Evolutionary conservation across 805 yeast species (phyloP).

Genomic region (Starmera caribaea): DNA sequence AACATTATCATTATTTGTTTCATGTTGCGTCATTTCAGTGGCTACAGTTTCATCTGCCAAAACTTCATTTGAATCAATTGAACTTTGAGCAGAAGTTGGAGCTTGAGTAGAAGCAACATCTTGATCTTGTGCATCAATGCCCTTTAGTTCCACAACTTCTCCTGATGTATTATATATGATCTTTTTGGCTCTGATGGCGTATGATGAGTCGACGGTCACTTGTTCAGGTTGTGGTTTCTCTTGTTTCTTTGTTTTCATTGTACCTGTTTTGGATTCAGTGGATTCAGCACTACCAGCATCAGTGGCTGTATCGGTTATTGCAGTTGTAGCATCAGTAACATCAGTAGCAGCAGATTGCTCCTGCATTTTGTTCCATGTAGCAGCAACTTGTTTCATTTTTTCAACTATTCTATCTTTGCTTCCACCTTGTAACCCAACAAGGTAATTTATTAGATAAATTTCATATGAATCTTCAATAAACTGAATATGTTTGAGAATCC

Average conservation of each 20-base stretch:
- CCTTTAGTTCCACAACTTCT: conserved; percentile 8
- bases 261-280: conserved; percentile 1
- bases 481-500: conserved; percentile 61
- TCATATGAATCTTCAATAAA: conserved; percentile 45
- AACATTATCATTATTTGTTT: conserved; percentile 3
- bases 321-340: not conserved
- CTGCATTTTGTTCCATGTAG: conserved; percentile 42
- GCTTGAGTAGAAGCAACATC: not conserved
- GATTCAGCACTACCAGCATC: not conserved
- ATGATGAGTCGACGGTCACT: conserved; percentile 18
- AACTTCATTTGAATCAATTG: conserved; percentile 8
- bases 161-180: conserved; percentile 13
- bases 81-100: conserved; percentile 4
- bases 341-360: conserved; percentile 5
- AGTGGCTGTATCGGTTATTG: not conserved
- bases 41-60: conserved; percentile 1
- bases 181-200: conserved; percentile 17
- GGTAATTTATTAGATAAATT: conserved; percentile 37
- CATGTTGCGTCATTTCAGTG: conserved; percentile 3
- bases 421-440: conserved; percentile 62
- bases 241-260: not conserved
- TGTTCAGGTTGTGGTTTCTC: not conserved
- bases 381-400: conserved; percentile 36
- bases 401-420: conserved; percentile 46
- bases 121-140: conserved; percentile 14